Conservation (phyloP, 352 stramenopile species). For the Phytopythium ostracodes region DNA sequence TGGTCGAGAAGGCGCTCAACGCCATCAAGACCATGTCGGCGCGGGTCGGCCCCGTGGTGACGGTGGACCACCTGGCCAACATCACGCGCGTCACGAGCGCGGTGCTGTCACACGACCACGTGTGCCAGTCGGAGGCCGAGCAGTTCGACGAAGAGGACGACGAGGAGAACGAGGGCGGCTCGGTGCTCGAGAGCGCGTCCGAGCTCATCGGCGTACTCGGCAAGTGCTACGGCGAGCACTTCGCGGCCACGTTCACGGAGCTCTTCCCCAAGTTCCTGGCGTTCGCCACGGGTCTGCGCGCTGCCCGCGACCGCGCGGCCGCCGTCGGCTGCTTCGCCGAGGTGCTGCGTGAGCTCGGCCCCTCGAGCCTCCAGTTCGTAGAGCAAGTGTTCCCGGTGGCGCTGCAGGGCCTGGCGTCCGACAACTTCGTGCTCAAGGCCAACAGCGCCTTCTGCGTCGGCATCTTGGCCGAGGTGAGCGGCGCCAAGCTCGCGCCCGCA, state of each 20-base stretch:
- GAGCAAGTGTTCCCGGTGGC: slow-evolving; percentile 89
- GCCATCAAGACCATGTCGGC: slow-evolving; percentile 95
- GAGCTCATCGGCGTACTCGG: slow-evolving; percentile 93
- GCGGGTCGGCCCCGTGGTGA: slow-evolving; percentile 90
- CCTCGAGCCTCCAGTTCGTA: slow-evolving; percentile 79
- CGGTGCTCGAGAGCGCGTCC: slow-evolving; percentile 90
- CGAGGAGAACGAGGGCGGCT: slow-evolving; percentile 90
- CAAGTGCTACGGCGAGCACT: slow-evolving; percentile 93
- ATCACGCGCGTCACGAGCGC: slow-evolving; percentile 86
- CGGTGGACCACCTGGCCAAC: slow-evolving; percentile 85
- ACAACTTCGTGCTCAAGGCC: slow-evolving; percentile 91
- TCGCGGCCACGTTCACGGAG: slow-evolving; percentile 87
- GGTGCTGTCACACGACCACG: slow-evolving; percentile 86
- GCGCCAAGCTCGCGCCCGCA: slow-evolving; percentile 64
- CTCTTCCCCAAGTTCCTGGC: slow-evolving; percentile 89
- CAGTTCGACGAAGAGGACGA: slow-evolving; percentile 88
- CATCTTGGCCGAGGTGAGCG: slow-evolving; percentile 86
- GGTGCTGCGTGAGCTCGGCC: slow-evolving; percentile 89
- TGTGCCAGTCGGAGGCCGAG: slow-evolving; percentile 87
- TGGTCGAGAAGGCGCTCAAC: slow-evolving; percentile 96
- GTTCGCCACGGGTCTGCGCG: slow-evolving; percentile 90
- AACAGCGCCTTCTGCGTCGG: slow-evolving; percentile 96
- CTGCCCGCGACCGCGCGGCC: slow-evolving; percentile 90
- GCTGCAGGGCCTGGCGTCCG: slow-evolving; percentile 86
- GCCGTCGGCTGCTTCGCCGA: slow-evolving; percentile 95